These are phyloP conservation scores for Globisporangium recalcitrans DNA, from an alignment of 352 stramenopile genomes.

Conservation along the genomic window DNA sequence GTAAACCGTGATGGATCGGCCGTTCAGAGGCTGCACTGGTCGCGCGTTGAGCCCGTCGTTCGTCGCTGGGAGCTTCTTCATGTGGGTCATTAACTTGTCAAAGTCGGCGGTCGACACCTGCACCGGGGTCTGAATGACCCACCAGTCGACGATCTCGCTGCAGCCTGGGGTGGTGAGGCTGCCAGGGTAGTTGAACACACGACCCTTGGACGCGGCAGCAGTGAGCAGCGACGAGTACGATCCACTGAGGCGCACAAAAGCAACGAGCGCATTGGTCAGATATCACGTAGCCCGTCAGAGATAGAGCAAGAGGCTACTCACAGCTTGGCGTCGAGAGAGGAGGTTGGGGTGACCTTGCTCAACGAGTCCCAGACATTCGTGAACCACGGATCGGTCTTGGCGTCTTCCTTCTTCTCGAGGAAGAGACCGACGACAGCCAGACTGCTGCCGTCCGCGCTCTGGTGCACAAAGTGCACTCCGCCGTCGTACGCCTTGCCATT, in stretches of 20 bases:
- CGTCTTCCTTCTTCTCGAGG: constrained; percentile 13
- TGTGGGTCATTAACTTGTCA: constrained; percentile 13
- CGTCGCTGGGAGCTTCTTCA: constrained; percentile 17
- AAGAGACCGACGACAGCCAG: constrained; percentile 23
- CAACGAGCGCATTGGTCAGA: neutral
- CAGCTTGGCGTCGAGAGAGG: neutral
- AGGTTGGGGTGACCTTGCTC: constrained; percentile 1
- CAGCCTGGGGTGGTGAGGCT: constrained; percentile 29
- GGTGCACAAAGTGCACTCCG: constrained; percentile 43
- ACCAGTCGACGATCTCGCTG: constrained; percentile 29
- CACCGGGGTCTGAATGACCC: constrained; percentile 18
- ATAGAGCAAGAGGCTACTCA: neutral
- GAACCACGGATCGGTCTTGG: constrained; percentile 15
- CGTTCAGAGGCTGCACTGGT: constrained; percentile 20
- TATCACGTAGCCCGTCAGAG: neutral
- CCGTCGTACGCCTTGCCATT: constrained; percentile 29
- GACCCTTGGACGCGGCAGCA: neutral
- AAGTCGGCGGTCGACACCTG: constrained; percentile 16
- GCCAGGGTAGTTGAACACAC: constrained; percentile 22
- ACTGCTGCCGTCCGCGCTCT: constrained; percentile 9
- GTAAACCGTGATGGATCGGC: constrained; percentile 14
- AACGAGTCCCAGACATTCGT: constrained; percentile 5
- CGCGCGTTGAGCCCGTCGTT: constrained; percentile 17
- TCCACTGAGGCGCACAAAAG: neutral
- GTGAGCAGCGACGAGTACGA: constrained; percentile 10